Conservation (phyloP, 805 yeast genomes). For the Candida loeiensis region DNA sequence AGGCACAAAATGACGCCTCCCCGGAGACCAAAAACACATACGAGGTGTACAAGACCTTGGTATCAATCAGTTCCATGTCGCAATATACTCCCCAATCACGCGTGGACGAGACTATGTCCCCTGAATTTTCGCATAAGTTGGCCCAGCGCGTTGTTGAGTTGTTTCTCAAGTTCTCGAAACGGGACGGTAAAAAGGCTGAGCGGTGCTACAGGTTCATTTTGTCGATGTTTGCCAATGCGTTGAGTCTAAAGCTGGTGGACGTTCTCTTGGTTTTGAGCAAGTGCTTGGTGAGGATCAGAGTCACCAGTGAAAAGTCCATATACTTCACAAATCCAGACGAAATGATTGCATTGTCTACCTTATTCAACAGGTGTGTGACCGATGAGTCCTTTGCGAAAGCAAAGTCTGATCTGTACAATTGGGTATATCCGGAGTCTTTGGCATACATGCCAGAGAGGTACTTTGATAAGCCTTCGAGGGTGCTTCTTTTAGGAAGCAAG, state of each 20-base stretch:
- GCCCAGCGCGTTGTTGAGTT: conserved; percentile 25
- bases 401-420: conserved; percentile 23
- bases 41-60: conserved; percentile 7
- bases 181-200: conserved; percentile 25
- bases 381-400: conserved; percentile 19
- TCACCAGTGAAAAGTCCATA: conserved; percentile 41
- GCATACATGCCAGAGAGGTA: conserved; percentile 45
- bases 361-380: conserved; percentile 43
- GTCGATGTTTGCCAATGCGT: conserved; percentile 32
- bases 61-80: conserved; percentile 6
- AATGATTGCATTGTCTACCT: conserved; percentile 63
- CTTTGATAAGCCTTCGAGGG: conserved; percentile 39
- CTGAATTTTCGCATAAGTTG: conserved; percentile 14
- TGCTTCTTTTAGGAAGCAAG: conserved; percentile 11
- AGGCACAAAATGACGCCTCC: background rate
- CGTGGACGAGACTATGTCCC: background rate
- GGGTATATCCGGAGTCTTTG: conserved; percentile 62
- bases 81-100: conserved; percentile 2
- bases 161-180: conserved; percentile 22
- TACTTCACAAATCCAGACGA: conserved; percentile 54
- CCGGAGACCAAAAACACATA: background rate
- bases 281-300: conserved; percentile 52
- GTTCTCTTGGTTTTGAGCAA: conserved; percentile 48
- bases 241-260: conserved; percentile 31
- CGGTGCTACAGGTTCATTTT: conserved; percentile 30